Conservation (phyloP, 2,329 filamentous ascomycete species). For the Colletotrichum graminicola region DNA sequence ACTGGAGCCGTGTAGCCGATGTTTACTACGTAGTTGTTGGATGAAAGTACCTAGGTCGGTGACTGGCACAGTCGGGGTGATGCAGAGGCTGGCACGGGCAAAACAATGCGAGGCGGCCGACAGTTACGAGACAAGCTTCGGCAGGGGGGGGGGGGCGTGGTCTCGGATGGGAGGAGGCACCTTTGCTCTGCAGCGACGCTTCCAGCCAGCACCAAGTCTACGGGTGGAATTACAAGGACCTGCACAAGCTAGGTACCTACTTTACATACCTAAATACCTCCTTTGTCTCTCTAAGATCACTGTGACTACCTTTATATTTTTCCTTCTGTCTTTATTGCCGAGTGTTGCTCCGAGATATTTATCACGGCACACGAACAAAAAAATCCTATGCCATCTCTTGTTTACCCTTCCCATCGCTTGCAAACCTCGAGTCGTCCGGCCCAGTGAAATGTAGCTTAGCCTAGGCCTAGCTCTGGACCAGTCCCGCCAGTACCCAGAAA, state of each 20-base stretch:
- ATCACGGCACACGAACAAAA: background rate
- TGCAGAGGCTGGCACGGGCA: constrained; percentile 15
- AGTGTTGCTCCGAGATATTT: background rate
- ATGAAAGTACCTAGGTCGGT: constrained; percentile 14
- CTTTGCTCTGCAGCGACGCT: constrained; percentile 1
- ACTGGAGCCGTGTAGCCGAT: constrained; percentile 21
- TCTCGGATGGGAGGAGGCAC: constrained; percentile 5
- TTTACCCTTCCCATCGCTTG: background rate
- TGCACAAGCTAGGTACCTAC: background rate
- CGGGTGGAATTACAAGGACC: background rate
- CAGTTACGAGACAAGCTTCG: constrained; percentile 40
- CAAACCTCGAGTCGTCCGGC: constrained; percentile 7
- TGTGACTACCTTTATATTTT: background rate
- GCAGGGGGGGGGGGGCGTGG: constrained; percentile 21
- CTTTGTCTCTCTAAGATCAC: background rate
- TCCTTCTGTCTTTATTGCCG: background rate
- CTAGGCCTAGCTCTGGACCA: constrained; percentile 27
- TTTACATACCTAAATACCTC: background rate
- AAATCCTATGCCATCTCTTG: background rate
- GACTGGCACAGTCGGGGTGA: constrained; percentile 35
- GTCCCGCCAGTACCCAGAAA: constrained; percentile 30
- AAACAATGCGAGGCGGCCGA: constrained; percentile 38
- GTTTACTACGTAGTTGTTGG: constrained; percentile 13
- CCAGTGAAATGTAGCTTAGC: constrained; percentile 24
- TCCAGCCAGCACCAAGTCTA: constrained; percentile 4